Evolutionary conservation across 148 eudicot genomes (phyloP).

Genomic region (Fagopyrum esculentum): DNA sequence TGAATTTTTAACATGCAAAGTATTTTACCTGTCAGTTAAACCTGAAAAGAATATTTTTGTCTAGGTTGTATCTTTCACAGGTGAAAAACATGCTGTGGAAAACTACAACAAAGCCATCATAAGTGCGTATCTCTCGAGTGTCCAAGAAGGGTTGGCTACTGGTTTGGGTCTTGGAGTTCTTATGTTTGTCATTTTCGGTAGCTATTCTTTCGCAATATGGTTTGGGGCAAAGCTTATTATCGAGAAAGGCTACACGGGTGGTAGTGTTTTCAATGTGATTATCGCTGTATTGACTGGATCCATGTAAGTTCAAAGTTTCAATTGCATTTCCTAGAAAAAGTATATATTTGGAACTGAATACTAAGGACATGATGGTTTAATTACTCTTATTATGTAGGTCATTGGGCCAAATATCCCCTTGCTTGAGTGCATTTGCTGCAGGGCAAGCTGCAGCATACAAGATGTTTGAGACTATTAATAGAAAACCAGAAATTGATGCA

Average conservation of each 20-base stretch:
- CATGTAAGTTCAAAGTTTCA: conserved; percentile 30
- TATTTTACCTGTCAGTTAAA: too few relatives aligned
- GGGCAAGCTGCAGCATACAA: conserved; percentile 66
- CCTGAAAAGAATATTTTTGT: neutral
- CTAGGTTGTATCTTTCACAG: conserved; percentile 72
- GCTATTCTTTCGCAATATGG: conserved; percentile 56
- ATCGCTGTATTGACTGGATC: conserved; percentile 50
- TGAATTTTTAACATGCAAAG: neutral
- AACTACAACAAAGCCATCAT: conserved; percentile 36
- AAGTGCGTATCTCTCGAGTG: conserved; percentile 36
- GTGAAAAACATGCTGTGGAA: conserved; percentile 51
- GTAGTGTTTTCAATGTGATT: conserved; percentile 45
- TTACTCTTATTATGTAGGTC: conserved; percentile 24
- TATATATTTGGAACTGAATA: neutral
- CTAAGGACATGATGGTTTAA: neutral
- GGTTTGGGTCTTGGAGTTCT: conserved; percentile 46
- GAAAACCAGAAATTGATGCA: conserved; percentile 55
- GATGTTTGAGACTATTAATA: conserved; percentile 61
- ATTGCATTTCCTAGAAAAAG: neutral
- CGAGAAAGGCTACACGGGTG: conserved; percentile 42
- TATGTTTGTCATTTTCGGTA: conserved; percentile 26
- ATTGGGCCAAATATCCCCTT: conserved; percentile 55
- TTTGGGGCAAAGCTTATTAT: conserved; percentile 54
- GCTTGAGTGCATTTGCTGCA: conserved; percentile 49
- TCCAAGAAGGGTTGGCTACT: conserved; percentile 41